Percentiles rank a stretch among this genome's conserved stretches.
phyloP scores from a whole-genome alignment of 2,329 filamentous ascomycete genomes.

The Diaporthe ampelina region DNA sequence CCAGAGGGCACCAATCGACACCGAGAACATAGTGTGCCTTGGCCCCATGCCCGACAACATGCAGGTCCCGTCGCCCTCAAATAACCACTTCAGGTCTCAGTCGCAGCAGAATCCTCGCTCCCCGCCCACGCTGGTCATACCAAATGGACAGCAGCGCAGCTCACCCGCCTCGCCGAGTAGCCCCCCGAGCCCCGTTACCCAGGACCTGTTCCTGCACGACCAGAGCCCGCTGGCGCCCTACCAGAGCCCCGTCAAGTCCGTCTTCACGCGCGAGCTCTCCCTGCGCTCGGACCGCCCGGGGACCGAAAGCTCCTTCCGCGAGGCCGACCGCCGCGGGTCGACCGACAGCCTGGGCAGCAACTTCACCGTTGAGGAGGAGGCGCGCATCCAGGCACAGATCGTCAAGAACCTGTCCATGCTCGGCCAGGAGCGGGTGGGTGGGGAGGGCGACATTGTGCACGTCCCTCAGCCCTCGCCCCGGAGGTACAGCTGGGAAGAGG shows the following conservation, averaged over 20 bases:
- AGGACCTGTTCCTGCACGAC: conserved; percentile 45
- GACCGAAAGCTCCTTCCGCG: background rate
- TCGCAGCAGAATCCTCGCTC: conserved; percentile 21
- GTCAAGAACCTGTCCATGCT: conserved; percentile 41
- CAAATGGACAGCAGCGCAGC: background rate
- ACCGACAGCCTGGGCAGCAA: conserved; percentile 68
- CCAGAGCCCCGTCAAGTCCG: conserved; percentile 33
- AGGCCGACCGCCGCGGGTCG: conserved; percentile 44
- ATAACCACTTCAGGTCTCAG: conserved; percentile 18
- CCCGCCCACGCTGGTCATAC: conserved; percentile 12
- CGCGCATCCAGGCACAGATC: conserved; percentile 43
- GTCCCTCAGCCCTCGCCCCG: conserved; percentile 64
- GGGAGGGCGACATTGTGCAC: conserved; percentile 61
- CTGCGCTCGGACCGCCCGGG: conserved; percentile 9
- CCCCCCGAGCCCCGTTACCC: conserved; percentile 47
- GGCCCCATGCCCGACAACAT: conserved; percentile 67
- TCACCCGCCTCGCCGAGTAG: conserved; percentile 35
- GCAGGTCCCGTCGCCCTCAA: conserved; percentile 52
- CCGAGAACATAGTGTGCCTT: conserved; percentile 66
- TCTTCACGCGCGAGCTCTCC: conserved; percentile 37
- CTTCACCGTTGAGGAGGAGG: conserved; percentile 68
- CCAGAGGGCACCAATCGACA: conserved; percentile 66
- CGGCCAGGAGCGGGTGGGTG: conserved; percentile 59
- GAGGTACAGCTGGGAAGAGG: conserved; percentile 66
- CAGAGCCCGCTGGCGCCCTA: conserved; percentile 34